Evolutionary conservation across 1,284 basidiomycete species (phyloP).

Genomic region (Tremellales sp.): DNA sequence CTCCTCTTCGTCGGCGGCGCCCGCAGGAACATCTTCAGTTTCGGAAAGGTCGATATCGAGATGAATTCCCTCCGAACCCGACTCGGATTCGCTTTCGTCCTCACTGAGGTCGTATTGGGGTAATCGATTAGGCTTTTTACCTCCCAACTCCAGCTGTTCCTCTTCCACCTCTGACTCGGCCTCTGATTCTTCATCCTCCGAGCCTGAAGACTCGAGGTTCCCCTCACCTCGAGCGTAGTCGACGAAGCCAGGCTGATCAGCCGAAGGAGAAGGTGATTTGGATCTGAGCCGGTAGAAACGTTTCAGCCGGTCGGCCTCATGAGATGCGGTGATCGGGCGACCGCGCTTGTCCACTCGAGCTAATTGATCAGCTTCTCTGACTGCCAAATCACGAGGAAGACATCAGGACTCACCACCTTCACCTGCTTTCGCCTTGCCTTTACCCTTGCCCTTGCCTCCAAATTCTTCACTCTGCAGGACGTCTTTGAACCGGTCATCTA

Average conservation of each 20-base stretch:
- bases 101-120: constrained; percentile 38
- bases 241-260: constrained; percentile 50
- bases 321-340: constrained; percentile 62
- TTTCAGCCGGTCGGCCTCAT: constrained; percentile 70
- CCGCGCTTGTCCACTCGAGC: constrained; percentile 89
- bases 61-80: constrained; percentile 23
- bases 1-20: constrained; percentile 32
- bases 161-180: constrained; percentile 45
- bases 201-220: constrained; percentile 74
- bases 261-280: constrained; percentile 39
- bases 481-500: constrained; percentile 91
- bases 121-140: constrained; percentile 23
- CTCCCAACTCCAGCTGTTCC: constrained; percentile 51
- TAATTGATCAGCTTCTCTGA: constrained; percentile 23
- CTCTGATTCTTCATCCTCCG: constrained; percentile 56
- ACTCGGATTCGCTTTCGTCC: constrained; percentile 51
- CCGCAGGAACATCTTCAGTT: constrained; percentile 66
- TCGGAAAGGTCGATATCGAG: constrained; percentile 59
- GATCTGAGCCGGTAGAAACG: constrained; percentile 71
- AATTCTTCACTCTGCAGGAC: constrained; percentile 60
- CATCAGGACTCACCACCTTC: not conserved
- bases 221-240: constrained; percentile 91
- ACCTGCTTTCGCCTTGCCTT: constrained; percentile 32
- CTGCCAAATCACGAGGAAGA: not conserved
- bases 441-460: constrained; percentile 47